Percentiles rank a stretch among this genome's conserved stretches.
These are phyloP conservation scores for Allantophomopsis cytisporea DNA, from an alignment of 2,329 filamentous ascomycete species.

Conservation along the genomic window DNA sequence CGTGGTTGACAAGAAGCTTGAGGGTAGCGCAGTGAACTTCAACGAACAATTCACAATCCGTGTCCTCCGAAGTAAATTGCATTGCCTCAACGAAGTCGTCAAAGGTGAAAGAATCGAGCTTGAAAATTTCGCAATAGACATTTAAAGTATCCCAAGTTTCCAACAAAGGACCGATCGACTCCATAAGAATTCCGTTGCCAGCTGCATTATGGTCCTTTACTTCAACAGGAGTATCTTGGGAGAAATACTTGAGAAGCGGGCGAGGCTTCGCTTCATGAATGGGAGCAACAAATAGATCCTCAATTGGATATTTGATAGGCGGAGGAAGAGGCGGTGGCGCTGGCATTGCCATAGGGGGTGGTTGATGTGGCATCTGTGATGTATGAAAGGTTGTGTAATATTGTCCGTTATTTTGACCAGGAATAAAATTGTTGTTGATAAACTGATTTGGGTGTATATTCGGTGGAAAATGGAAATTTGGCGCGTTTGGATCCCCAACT, in stretches of 20 bases:
- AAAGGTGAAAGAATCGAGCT: slow-evolving; percentile 92
- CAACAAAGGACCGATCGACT: slow-evolving; percentile 71
- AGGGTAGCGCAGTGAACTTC: slow-evolving; percentile 87
- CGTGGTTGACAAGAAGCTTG: slow-evolving; percentile 69
- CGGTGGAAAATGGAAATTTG: neutral
- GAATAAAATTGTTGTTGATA: slow-evolving; percentile 15
- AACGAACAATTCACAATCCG: slow-evolving; percentile 71
- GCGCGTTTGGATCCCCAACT: slow-evolving; percentile 7
- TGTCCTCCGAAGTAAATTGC: slow-evolving; percentile 58
- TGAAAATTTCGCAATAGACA: slow-evolving; percentile 92
- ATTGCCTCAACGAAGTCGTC: slow-evolving; percentile 91
- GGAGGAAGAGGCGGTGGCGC: slow-evolving; percentile 55
- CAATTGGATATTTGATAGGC: slow-evolving; percentile 85
- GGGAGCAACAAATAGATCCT: slow-evolving; percentile 74
- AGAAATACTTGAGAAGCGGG: slow-evolving; percentile 67
- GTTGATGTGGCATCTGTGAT: slow-evolving; percentile 28
- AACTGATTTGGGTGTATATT: slow-evolving; percentile 8
- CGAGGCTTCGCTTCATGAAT: slow-evolving; percentile 47
- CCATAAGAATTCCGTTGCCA: slow-evolving; percentile 57
- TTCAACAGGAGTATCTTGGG: slow-evolving; percentile 43
- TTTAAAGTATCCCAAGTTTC: slow-evolving; percentile 96
- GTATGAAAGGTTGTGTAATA: slow-evolving; percentile 25
- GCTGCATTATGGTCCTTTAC: slow-evolving; percentile 29
- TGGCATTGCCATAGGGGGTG: slow-evolving; percentile 26
- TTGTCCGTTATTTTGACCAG: slow-evolving; percentile 13